Percentiles rank a stretch among this genome's conserved stretches.
Conservation (phyloP, 345 rosid species). For the Citrus inodora region DNA sequence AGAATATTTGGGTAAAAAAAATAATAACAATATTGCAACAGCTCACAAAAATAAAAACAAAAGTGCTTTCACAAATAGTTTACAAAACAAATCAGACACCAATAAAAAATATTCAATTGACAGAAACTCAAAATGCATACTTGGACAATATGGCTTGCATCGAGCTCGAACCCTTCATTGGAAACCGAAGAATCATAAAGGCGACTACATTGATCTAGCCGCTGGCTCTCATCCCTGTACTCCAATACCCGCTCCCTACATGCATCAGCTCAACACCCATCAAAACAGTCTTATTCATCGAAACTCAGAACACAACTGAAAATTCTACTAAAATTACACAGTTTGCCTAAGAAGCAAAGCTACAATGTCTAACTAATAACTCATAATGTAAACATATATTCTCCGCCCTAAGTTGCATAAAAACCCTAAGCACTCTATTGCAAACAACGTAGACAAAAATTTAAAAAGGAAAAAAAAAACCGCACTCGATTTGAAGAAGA, state of each 20-base stretch:
- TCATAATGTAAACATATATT: background rate
- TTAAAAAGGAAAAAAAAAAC: background rate
- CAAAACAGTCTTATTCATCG: background rate
- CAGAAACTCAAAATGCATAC: constrained; percentile 31
- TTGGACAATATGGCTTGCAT: constrained; percentile 88
- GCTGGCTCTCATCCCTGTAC: constrained; percentile 85
- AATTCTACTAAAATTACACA: constrained; percentile 5
- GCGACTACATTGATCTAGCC: constrained; percentile 90
- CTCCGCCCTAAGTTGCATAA: background rate
- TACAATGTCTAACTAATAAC: background rate
- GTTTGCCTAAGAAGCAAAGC: background rate
- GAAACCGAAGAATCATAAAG: constrained; percentile 89
- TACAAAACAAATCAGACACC: background rate
- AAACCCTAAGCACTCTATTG: background rate
- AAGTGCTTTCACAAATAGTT: background rate
- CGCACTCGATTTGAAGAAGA: constrained; percentile 84
- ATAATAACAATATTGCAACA: too few relatives aligned
- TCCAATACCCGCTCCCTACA: constrained; percentile 77
- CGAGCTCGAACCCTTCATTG: constrained; percentile 83
- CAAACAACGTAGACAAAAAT: background rate
- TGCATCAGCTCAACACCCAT: constrained; percentile 13
- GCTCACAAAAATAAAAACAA: background rate
- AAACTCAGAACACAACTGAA: constrained; percentile 1
- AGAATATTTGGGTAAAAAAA: background rate
- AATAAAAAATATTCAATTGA: background rate